Base-by-base conservation (phyloP, 371 early-diverging fungal genomes). In the Syncephalastrum racemosum region DNA sequence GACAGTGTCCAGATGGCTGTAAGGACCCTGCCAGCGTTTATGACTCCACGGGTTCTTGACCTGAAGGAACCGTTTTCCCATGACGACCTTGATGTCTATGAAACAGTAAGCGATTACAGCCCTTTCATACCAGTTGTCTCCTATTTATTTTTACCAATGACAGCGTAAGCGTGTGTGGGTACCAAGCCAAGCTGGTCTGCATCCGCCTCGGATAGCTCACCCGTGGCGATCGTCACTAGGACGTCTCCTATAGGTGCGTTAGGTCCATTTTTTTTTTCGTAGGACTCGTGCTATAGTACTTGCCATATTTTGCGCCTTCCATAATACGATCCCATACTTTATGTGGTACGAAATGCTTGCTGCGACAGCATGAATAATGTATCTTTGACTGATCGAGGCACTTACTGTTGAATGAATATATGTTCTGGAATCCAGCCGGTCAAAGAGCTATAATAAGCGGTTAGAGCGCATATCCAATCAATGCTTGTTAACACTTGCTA, bases 341-440 rank as follows among this genome's bases (percentile, higher is more conserved):
- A n/a, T 87, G 84, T 20, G 73, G 63, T 13, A 83, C 70, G 63
- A 88, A 87, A 14, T 74, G 67, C 31, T 80, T 67, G 23, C 81
- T 85, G 58, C 15, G 24, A 14, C 36, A 1, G 24, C 7, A 43
- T 16, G 8, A 31, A 13, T 27, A 0, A 18, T 36, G 8, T 16
- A 27, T 39, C n/a, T 18, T 40, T 25, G 13, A 8, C 10, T 18
- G 24, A 53, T 46, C 10, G 12, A 49, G 45, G 41, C 15, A 55
- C 66, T 68, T 78, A 75, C 82, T 90, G 91, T 39, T 87, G 82
- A 45, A 93, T 83, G 68, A 93, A 93, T 7, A 94, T 77, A 52
- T 93, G 89, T 56, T 95, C 96, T 2, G 96, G 96, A 25, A 94
- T 89, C 96, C 96, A 95, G 4, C 92, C 94, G 5, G 96, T 94